Percentiles rank a stretch among this genome's conserved stretches.
These are phyloP conservation scores for Lojkania enalia DNA, from an alignment of 2,329 filamentous ascomycete genomes.

Conservation along the genomic window DNA sequence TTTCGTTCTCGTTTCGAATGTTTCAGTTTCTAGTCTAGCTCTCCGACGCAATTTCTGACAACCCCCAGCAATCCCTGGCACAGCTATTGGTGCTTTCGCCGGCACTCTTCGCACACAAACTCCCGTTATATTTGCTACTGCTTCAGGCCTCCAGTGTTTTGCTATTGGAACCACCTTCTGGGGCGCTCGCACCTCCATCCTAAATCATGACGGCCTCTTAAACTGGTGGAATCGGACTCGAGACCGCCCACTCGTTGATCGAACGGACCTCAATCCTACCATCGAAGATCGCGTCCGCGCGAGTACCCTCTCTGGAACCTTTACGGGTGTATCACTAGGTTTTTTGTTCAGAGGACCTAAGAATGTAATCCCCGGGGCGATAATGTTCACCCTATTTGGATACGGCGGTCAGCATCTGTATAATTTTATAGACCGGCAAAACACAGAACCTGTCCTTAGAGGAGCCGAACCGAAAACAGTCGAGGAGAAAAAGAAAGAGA, in stretches of 20 bases:
- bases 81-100: conserved; percentile 54
- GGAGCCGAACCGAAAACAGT: conserved; percentile 39
- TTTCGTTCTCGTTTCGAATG: not conserved
- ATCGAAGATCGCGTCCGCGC: conserved; percentile 65
- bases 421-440: conserved; percentile 55
- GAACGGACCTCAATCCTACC: conserved; percentile 52
- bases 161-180: conserved; percentile 76
- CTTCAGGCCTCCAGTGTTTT: conserved; percentile 80
- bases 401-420: conserved; percentile 60
- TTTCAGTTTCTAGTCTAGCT: conserved; percentile 5
- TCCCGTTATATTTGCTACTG: conserved; percentile 68
- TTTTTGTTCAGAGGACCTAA: conserved; percentile 53
- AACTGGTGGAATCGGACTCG: conserved; percentile 39
- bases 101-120: conserved; percentile 66
- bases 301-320: conserved; percentile 70
- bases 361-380: conserved; percentile 56
- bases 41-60: conserved; percentile 18
- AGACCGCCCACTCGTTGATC: conserved; percentile 23
- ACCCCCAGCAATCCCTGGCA: conserved; percentile 64
- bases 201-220: conserved; percentile 36
- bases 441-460: conserved; percentile 33
- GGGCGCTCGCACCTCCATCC: conserved; percentile 57
- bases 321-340: conserved; percentile 62
- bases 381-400: conserved; percentile 63
- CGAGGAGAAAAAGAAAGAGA: conserved; percentile 31